Evolutionary conservation across 495 filamentous ascomycete genomes (phyloP).

Genomic region (Paragyromitra xinjiangensis): DNA sequence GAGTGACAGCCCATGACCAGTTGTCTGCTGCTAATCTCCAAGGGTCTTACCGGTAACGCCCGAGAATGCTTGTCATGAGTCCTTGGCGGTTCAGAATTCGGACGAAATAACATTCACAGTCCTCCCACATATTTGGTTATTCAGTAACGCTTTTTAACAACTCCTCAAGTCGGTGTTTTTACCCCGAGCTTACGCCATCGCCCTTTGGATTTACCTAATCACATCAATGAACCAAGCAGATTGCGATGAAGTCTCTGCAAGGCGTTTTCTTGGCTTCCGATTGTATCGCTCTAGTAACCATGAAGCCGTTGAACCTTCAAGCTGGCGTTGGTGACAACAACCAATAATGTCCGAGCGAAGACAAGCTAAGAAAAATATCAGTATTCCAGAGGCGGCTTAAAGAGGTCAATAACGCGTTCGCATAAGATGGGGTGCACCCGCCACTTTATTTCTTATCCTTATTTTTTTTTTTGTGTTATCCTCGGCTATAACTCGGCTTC

Average conservation of each 20-base stretch:
- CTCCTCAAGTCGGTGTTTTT: no score
- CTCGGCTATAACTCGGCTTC: constrained; percentile 30
- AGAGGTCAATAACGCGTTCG: not conserved
- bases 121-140: not conserved
- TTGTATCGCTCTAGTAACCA: not conserved
- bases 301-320: not conserved
- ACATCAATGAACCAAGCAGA: not conserved
- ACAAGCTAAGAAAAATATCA: not conserved
- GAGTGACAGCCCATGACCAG: constrained; percentile 25
- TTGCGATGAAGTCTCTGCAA: constrained; percentile 18
- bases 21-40: not conserved
- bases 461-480: not conserved
- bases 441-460: not conserved
- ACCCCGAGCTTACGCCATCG: not conserved
- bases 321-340: not conserved
- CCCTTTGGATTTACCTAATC: not conserved
- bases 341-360: not conserved
- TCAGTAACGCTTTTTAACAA: not conserved
- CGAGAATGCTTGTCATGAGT: constrained; percentile 10
- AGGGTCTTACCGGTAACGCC: constrained; percentile 8
- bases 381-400: not conserved
- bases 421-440: constrained; percentile 3
- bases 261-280: constrained; percentile 24
- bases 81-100: not conserved
- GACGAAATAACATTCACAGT: not conserved